These are phyloP conservation scores for Patellifolia procumbens DNA, from an alignment of 179 eudicot genomes.

Conservation along the genomic window DNA sequence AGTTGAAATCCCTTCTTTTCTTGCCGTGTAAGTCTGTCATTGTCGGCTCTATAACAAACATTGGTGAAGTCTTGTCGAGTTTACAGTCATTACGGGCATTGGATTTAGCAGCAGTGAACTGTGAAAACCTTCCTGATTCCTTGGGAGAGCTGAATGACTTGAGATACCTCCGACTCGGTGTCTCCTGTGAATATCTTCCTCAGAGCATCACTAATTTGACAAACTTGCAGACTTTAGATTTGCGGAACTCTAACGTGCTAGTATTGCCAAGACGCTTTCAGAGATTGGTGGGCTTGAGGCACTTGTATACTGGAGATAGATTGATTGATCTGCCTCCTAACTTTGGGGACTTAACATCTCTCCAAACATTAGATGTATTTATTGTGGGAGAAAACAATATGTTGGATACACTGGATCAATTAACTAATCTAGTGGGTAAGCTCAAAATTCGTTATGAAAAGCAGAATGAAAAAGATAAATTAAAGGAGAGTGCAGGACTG, in stretches of 20 bases:
- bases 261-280: constrained; percentile 5
- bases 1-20: constrained; percentile 6
- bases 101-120: neutral
- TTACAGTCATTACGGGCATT: neutral
- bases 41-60: neutral
- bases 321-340: constrained; percentile 14
- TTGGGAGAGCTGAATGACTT: constrained; percentile 20
- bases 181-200: neutral
- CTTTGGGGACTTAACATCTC: constrained; percentile 9
- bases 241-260: neutral
- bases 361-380: constrained; percentile 17
- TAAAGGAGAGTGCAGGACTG: neutral
- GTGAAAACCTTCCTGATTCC: constrained; percentile 3
- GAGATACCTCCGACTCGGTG: constrained; percentile 25
- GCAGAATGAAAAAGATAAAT: neutral
- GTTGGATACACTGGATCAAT: neutral
- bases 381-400: constrained; percentile 17
- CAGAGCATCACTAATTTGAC: constrained; percentile 1
- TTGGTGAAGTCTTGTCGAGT: neutral
- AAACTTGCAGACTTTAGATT: constrained; percentile 20
- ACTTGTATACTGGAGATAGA: neutral
- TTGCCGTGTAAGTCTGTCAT: neutral
- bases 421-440: neutral
- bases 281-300: constrained; percentile 18
- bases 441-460: neutral